Evolutionary conservation across 2,329 filamentous ascomycete species (phyloP), one percentile per base, ranked within the genome.

Genomic region (Venturia carpophila): DNA sequence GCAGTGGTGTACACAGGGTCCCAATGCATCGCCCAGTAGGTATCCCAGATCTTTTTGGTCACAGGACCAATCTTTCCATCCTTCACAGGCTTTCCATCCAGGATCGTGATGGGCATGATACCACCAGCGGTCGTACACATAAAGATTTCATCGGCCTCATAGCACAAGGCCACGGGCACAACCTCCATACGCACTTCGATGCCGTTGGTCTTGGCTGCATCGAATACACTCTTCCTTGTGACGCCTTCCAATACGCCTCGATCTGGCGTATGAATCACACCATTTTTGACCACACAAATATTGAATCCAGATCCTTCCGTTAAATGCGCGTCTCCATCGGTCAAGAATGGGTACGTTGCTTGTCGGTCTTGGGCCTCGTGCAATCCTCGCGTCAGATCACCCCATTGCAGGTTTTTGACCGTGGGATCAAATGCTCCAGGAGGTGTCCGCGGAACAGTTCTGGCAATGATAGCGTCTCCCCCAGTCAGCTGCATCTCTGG

Each of bases 41-140:
- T 71, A 71, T 82, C 80, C 79, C 80, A 82, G 27, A 83, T 81
- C 62, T 69, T 73, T 70, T 72, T 76, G 0, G 81, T 82, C 15
- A 82, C 70, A 1, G 76, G 73, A 0, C 81, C 80, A 34, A 82
- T 65, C 68, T 77, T 74, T 0, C 79, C 80, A 64, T 72, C 73
- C 1, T 73, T 74, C 0, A 83, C 71, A 0, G 74, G 72, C 63
- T 74, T 68, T 0, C 76, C 79, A 68, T 83, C 81, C 2, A 83
- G 70, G 0, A 64, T 66, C 0, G 79, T 81, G 34, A 83, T 81
- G 0, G 80, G 80, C 80, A 83, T 83, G 21, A 83, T 76, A 0
- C 81, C 81, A 1, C 81, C 81, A 0, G 81, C 80, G 17, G 81
- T 83, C 0, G 80, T 83, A 66, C 76, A 81, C 79, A 82, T 82